These are phyloP conservation scores for Lipomyces lipofer DNA, from an alignment of 805 yeast genomes.

Conservation along the genomic window DNA sequence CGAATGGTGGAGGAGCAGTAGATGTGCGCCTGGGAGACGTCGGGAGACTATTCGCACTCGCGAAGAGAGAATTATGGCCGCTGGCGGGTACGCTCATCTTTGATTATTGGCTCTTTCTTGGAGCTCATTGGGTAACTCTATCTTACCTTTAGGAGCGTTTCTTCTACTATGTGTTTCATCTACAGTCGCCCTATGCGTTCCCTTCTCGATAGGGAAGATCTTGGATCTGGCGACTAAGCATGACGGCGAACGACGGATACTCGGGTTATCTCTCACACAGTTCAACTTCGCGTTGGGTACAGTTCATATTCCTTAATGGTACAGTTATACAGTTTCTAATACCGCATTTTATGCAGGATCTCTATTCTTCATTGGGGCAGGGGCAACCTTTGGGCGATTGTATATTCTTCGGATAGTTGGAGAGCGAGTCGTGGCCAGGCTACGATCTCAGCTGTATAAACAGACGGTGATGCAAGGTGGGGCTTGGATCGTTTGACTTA, in stretches of 20 bases:
- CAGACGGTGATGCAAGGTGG: slow-evolving; percentile 65
- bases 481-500: too few relatives aligned
- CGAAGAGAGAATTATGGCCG: slow-evolving; percentile 56
- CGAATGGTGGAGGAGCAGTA: slow-evolving; percentile 3
- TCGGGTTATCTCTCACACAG: slow-evolving; percentile 59
- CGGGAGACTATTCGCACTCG: slow-evolving; percentile 52
- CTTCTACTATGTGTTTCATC: slow-evolving; percentile 67
- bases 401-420: slow-evolving; percentile 74
- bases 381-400: slow-evolving; percentile 78
- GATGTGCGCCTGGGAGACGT: slow-evolving; percentile 42
- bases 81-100: slow-evolving; percentile 56
- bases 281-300: slow-evolving; percentile 64
- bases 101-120: background rate
- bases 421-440: slow-evolving; percentile 80
- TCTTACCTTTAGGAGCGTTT: slow-evolving; percentile 50
- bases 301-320: slow-evolving; percentile 1
- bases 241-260: slow-evolving; percentile 40
- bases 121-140: background rate
- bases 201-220: slow-evolving; percentile 79
- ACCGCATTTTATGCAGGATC: slow-evolving; percentile 3
- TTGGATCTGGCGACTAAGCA: slow-evolving; percentile 63
- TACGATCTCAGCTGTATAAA: slow-evolving; percentile 73
- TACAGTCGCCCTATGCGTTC: slow-evolving; percentile 76
- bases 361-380: slow-evolving; percentile 69
- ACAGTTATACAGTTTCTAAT: background rate